Percentiles rank a stretch among this genome's conserved stretches.
These are phyloP conservation scores for Nigrospora sphaerica DNA, from an alignment of 2,329 filamentous ascomycete genomes.

Conservation along the genomic window DNA sequence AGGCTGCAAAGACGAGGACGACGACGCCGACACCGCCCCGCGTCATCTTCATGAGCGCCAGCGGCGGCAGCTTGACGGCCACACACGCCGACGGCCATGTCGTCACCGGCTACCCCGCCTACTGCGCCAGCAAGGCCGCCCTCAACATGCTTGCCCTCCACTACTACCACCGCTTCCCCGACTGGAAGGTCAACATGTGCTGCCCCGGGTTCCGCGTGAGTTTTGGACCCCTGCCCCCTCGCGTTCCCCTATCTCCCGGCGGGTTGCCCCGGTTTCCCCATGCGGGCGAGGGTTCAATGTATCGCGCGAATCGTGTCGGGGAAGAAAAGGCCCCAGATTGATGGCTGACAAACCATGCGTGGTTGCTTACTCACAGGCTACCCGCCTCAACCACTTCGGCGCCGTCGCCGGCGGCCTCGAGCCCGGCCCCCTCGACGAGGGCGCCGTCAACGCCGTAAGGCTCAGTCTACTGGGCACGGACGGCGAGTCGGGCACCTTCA, in stretches of 20 bases:
- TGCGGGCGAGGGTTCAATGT: too few relatives aligned
- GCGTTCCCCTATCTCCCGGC: too few relatives aligned
- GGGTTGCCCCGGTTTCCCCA: too few relatives aligned
- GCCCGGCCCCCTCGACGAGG: background rate
- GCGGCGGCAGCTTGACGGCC: background rate
- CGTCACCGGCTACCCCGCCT: background rate
- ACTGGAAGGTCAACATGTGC: conserved; percentile 2
- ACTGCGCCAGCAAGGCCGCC: background rate
- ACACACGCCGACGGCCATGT: background rate
- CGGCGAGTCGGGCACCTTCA: background rate
- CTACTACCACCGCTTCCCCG: background rate
- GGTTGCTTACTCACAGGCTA: background rate
- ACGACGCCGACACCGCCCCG: background rate
- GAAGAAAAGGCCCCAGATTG: too few relatives aligned
- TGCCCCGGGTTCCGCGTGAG: background rate
- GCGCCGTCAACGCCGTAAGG: background rate
- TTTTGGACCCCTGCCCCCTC: too few relatives aligned
- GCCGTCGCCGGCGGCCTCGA: background rate
- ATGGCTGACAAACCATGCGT: too few relatives aligned
- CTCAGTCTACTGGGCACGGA: background rate
- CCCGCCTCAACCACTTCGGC: background rate
- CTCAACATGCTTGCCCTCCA: background rate
- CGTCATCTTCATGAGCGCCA: background rate
- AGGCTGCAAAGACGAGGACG: background rate
- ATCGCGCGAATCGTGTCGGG: too few relatives aligned